These are phyloP conservation scores for Chaetomiaceae sp. DNA, from an alignment of 2,329 filamentous ascomycete species.

Conservation along the genomic window DNA sequence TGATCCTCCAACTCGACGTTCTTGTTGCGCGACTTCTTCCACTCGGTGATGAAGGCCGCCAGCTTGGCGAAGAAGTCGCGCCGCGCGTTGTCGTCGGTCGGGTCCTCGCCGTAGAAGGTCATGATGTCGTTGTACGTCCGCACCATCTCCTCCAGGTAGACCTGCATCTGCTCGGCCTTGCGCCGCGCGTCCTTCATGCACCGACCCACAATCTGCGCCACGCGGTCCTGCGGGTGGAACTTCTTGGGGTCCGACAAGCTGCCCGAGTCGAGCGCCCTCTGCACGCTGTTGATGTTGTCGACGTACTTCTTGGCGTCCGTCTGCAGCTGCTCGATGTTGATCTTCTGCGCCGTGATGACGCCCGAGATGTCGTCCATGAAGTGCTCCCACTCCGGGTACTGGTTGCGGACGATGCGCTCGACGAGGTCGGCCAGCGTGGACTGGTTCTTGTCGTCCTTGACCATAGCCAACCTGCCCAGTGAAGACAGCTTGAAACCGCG, in stretches of 20 bases:
- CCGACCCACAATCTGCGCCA: slow-evolving; percentile 83
- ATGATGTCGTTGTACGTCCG: slow-evolving; percentile 92
- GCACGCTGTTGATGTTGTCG: slow-evolving; percentile 88
- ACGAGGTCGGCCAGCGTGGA: slow-evolving; percentile 93
- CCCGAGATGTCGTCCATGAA: slow-evolving; percentile 80
- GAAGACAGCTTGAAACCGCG: slow-evolving; percentile 97
- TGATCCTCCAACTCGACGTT: slow-evolving; percentile 78
- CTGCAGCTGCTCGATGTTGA: slow-evolving; percentile 90
- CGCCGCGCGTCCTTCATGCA: slow-evolving; percentile 94
- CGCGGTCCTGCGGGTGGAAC: slow-evolving; percentile 95
- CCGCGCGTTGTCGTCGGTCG: slow-evolving; percentile 82
- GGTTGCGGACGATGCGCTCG: slow-evolving; percentile 90
- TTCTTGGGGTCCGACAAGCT: slow-evolving; percentile 95
- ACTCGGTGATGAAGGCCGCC: slow-evolving; percentile 82
- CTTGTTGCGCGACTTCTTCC: slow-evolving; percentile 95
- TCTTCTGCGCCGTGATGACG: slow-evolving; percentile 74
- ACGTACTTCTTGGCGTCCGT: slow-evolving; percentile 87
- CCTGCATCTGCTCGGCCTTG: slow-evolving; percentile 91
- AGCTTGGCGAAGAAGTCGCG: slow-evolving; percentile 95
- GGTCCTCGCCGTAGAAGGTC: slow-evolving; percentile 93
- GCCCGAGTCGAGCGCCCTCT: slow-evolving; percentile 83
- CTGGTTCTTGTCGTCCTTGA: slow-evolving; percentile 99
- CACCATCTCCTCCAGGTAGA: slow-evolving; percentile 90
- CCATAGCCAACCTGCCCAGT: slow-evolving; percentile 86
- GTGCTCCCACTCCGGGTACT: slow-evolving; percentile 91